phyloP scores from a whole-genome alignment of 1,284 basidiomycete genomes.

The Wallemia hederae region DNA sequence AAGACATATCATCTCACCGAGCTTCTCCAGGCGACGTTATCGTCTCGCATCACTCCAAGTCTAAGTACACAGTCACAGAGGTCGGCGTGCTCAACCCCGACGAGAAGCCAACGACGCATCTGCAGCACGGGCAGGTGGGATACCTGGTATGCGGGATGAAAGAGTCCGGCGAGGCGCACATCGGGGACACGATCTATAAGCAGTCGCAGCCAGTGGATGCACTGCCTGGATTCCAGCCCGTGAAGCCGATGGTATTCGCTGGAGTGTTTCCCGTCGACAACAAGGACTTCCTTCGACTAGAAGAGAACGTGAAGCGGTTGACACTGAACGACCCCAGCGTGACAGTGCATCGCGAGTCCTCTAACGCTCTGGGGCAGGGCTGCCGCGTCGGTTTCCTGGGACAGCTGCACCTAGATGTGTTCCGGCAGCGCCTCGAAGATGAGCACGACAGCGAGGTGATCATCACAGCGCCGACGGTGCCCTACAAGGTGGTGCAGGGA shows the following conservation, averaged over 20 bases:
- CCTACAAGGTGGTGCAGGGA: conserved; percentile 37
- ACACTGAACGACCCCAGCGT: conserved; percentile 69
- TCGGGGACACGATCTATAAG: conserved; percentile 75
- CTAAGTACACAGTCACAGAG: conserved; percentile 74
- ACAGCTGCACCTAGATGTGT: conserved; percentile 69
- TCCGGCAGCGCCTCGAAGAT: conserved; percentile 81
- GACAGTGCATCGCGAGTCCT: conserved; percentile 71
- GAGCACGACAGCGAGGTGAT: conserved; percentile 77
- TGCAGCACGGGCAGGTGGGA: conserved; percentile 71
- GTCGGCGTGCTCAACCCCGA: conserved; percentile 79
- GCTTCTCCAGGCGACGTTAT: conserved; percentile 47
- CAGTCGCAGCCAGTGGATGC: conserved; percentile 22
- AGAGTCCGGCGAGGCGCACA: conserved; percentile 83
- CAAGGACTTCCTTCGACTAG: conserved; percentile 68
- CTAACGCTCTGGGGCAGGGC: conserved; percentile 78
- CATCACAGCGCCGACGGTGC: conserved; percentile 73
- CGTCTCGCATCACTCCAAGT: conserved; percentile 51
- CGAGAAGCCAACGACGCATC: conserved; percentile 34
- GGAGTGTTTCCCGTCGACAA: conserved; percentile 83
- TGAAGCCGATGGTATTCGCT: conserved; percentile 43
- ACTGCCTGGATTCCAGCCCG: not conserved
- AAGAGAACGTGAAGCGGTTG: conserved; percentile 74
- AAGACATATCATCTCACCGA: conserved; percentile 2
- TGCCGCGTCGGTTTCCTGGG: conserved; percentile 85
- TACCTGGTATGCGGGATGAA: conserved; percentile 91